Conservation (phyloP, 2,329 filamentous ascomycete genomes). For the Cadophora luteo-olivacea region DNA sequence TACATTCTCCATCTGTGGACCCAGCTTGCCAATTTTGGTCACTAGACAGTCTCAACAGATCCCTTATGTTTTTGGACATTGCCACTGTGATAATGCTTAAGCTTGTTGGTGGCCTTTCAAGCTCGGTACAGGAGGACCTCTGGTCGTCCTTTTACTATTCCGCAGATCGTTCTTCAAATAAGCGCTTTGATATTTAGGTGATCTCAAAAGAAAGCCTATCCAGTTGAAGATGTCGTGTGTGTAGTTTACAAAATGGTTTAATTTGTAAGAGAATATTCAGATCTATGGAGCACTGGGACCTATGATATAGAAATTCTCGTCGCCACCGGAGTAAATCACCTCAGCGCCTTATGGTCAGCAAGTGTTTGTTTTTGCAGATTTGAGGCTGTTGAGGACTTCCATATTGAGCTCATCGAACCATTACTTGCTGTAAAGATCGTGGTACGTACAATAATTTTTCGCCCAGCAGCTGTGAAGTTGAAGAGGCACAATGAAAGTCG, state of each 20-base stretch:
- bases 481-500: neutral
- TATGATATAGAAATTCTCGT: neutral
- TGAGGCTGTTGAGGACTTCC: neutral
- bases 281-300: neutral
- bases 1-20: too few species aligned
- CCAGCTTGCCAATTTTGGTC: too few species aligned
- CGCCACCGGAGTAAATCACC: neutral
- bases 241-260: neutral
- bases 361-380: neutral
- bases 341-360: neutral
- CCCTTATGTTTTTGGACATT: too few species aligned
- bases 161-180: too few species aligned
- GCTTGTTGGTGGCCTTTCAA: too few species aligned
- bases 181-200: neutral
- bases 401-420: neutral
- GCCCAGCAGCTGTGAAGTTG: constrained; percentile 4
- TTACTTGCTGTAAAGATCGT: neutral
- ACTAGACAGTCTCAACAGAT: too few species aligned
- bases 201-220: neutral
- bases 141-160: too few species aligned
- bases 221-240: neutral
- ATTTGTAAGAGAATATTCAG: neutral
- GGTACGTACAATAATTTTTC: neutral
- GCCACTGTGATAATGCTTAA: too few species aligned
- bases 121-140: too few species aligned